These are phyloP conservation scores for Cocos nucifera DNA, from an alignment of 176 grass and related monocot species.

Conservation along the genomic window DNA sequence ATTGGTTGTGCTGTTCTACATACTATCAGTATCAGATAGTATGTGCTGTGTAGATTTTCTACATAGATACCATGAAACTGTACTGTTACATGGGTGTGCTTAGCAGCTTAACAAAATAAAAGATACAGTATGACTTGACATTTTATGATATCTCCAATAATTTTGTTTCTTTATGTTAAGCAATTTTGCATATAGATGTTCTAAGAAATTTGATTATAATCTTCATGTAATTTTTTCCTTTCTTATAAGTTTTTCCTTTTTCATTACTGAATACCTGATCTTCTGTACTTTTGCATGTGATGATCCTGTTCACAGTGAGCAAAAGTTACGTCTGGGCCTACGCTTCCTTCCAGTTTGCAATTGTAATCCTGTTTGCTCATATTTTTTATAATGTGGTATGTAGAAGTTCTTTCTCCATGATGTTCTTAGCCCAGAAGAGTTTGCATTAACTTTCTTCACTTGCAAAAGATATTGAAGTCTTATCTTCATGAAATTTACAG, in stretches of 20 bases:
- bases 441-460: slow-evolving; percentile 6
- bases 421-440: too few species aligned
- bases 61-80: too few species aligned
- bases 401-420: slow-evolving; percentile 1
- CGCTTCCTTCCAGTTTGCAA: slow-evolving; percentile 93
- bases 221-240: not conserved
- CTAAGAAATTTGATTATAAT: not conserved
- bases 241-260: too few species aligned
- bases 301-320: slow-evolving; percentile 31
- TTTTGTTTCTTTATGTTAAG: too few species aligned
- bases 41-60: too few species aligned
- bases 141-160: too few species aligned
- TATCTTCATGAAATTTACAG: slow-evolving; percentile 35
- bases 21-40: too few species aligned
- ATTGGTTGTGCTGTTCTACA: too few species aligned
- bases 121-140: too few species aligned
- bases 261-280: not conserved
- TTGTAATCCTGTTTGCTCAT: slow-evolving; percentile 92
- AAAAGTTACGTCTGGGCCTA: slow-evolving; percentile 90
- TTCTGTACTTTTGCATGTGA: not conserved
- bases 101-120: too few species aligned
- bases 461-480: slow-evolving; percentile 9
- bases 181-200: not conserved
- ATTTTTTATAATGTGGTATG: slow-evolving; percentile 90
- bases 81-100: too few species aligned